These are phyloP conservation scores for Ophiostoma pallidulum DNA, from an alignment of 2,329 filamentous ascomycete species.

Conservation along the genomic window DNA sequence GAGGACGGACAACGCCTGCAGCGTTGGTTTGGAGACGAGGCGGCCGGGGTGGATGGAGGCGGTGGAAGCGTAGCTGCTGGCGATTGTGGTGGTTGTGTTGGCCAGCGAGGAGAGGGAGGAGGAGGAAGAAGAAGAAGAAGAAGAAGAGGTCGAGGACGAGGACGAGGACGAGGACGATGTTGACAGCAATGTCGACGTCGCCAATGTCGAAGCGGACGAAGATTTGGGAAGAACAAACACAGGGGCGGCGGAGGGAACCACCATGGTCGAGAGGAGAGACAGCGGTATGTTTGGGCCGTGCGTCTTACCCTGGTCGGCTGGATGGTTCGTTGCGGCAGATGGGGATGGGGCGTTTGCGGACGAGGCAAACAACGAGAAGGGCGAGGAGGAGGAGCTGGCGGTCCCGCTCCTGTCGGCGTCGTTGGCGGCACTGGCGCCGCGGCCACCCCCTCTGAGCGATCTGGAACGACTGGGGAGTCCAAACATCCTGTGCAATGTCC, in stretches of 20 bases:
- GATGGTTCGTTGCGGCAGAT: conserved; percentile 10
- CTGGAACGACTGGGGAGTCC: conserved; percentile 26
- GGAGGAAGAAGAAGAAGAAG: conserved; percentile 1
- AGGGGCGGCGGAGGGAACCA: conserved; percentile 4
- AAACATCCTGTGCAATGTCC: conserved; percentile 22
- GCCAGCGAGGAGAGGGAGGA: not conserved
- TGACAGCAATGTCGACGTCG: not conserved
- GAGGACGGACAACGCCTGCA: conserved; percentile 24
- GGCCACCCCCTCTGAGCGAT: conserved; percentile 20
- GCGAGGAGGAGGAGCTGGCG: not conserved
- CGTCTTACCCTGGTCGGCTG: conserved; percentile 14
- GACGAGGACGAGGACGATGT: not conserved
- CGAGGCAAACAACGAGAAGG: not conserved
- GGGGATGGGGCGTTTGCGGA: conserved; percentile 7
- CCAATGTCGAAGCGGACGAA: not conserved
- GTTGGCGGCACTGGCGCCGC: conserved; percentile 10
- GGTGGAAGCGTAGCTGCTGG: conserved; percentile 8
- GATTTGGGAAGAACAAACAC: conserved; percentile 1
- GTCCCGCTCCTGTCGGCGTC: conserved; percentile 1
- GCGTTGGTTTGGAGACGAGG: conserved; percentile 28
- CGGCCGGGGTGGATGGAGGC: conserved; percentile 21
- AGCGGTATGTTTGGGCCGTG: conserved; percentile 20
- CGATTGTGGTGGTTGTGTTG: too few relatives aligned
- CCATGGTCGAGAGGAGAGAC: conserved; percentile 9
- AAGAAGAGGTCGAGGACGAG: not conserved